Conservation (phyloP, 2,329 filamentous ascomycete species). For the Tolypocladium tropicale region DNA sequence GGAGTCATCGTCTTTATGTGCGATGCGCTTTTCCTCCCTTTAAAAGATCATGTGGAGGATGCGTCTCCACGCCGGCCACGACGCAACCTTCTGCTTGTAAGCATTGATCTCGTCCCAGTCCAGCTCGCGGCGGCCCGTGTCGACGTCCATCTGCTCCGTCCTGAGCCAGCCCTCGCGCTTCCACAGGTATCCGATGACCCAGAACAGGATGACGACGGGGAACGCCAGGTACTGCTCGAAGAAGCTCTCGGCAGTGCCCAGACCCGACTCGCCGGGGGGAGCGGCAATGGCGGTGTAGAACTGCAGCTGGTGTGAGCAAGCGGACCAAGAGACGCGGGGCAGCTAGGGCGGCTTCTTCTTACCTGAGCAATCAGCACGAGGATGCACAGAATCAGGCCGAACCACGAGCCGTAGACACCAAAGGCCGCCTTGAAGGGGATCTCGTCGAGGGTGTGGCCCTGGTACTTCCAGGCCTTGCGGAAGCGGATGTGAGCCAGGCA, state of each 20-base stretch:
- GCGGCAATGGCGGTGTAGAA: neutral
- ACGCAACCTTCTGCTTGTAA: neutral
- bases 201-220: neutral
- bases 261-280: neutral
- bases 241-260: neutral
- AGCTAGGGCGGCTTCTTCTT: constrained; percentile 5
- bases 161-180: neutral
- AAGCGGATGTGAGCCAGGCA: neutral
- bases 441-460: neutral
- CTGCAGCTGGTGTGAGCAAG: neutral
- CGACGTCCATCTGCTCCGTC: neutral
- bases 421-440: neutral
- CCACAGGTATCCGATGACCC: neutral
- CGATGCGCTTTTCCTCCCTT: no score
- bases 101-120: neutral
- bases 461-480: neutral
- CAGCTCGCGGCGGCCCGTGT: neutral
- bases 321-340: neutral
- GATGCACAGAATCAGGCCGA: neutral
- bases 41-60: neutral
- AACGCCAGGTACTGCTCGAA: neutral
- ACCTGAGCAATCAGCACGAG: neutral
- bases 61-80: neutral
- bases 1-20: neutral
- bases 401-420: neutral